phyloP scores from a whole-genome alignment of 352 stramenopile genomes.

The Phytophthora quininea region DNA sequence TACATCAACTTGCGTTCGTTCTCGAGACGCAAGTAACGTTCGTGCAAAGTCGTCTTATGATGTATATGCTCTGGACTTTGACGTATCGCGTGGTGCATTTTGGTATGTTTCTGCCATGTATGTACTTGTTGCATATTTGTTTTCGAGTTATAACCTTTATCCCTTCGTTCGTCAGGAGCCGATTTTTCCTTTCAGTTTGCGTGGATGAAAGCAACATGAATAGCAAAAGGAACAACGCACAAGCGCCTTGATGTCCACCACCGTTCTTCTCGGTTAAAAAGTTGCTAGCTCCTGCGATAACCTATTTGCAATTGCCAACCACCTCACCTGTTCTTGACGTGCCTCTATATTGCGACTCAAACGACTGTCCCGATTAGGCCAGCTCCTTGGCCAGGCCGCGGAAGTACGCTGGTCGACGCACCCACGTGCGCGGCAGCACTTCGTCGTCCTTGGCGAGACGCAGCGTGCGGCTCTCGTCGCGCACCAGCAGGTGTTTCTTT shows the following conservation, averaged over 20 bases:
- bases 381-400: slow-evolving; percentile 65
- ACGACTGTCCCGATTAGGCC: slow-evolving; percentile 5
- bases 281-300: slow-evolving; percentile 12
- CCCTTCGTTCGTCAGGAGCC: background rate
- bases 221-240: background rate
- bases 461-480: slow-evolving; percentile 56
- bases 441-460: slow-evolving; percentile 79
- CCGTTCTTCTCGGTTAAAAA: slow-evolving; percentile 28
- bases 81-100: slow-evolving; percentile 33
- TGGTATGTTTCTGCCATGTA: slow-evolving; percentile 15
- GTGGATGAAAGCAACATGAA: background rate
- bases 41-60: slow-evolving; percentile 34
- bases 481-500: slow-evolving; percentile 78
- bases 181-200: slow-evolving; percentile 22
- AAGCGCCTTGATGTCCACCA: slow-evolving; percentile 14
- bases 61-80: slow-evolving; percentile 32
- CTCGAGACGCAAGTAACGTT: slow-evolving; percentile 35
- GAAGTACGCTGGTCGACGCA: slow-evolving; percentile 78
- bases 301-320: slow-evolving; percentile 27
- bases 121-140: background rate
- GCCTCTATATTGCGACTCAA: slow-evolving; percentile 37
- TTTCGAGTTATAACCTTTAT: background rate
- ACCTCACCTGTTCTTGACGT: slow-evolving; percentile 14
- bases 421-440: slow-evolving; percentile 81
- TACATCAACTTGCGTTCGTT: slow-evolving; percentile 44